Evolutionary conservation across 345 rosid genomes (phyloP).

Genomic region (Bruguiera gymnorhiza): DNA sequence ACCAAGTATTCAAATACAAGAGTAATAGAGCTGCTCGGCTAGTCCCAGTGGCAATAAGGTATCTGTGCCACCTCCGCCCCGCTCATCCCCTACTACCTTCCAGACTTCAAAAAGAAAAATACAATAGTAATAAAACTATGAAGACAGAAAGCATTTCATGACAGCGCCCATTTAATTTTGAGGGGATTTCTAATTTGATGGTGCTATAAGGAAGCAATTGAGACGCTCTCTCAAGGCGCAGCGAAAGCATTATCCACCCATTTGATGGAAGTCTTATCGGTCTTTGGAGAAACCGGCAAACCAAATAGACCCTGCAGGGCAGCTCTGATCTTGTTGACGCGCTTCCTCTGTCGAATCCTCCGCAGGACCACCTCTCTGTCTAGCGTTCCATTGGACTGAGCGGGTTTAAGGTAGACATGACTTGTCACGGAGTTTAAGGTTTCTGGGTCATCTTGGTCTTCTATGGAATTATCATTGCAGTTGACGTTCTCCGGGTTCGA

Average conservation of each 20-base stretch:
- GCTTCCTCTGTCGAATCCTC: conserved; percentile 47
- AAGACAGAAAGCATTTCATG: no score
- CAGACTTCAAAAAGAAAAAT: no score
- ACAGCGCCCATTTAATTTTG: no score
- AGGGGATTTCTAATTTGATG: no score
- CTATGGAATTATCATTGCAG: not conserved
- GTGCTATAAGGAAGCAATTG: no score
- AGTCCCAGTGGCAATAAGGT: no score
- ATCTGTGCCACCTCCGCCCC: no score
- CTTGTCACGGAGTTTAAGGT: conserved; percentile 16
- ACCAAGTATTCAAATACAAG: no score
- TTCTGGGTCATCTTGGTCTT: conserved; percentile 24
- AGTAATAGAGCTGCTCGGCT: no score
- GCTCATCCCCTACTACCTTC: no score
- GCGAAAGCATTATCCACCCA: conserved; percentile 61
- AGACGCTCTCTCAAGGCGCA: conserved; percentile 27
- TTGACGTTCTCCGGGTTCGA: conserved; percentile 6
- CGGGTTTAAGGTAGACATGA: conserved; percentile 17
- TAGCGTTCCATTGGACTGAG: conserved; percentile 21
- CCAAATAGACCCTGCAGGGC: conserved; percentile 30
- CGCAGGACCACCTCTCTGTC: conserved; percentile 43
- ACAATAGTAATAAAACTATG: no score
- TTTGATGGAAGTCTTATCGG: conserved; percentile 2
- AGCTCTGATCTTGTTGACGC: conserved; percentile 30
- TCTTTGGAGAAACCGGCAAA: conserved; percentile 1